A percentile compares a stretch with the other conserved stretches of the same genome.
Evolutionary conservation across 441 rosid species (phyloP).

Genomic region (Pelargonium myrrhifolium): DNA sequence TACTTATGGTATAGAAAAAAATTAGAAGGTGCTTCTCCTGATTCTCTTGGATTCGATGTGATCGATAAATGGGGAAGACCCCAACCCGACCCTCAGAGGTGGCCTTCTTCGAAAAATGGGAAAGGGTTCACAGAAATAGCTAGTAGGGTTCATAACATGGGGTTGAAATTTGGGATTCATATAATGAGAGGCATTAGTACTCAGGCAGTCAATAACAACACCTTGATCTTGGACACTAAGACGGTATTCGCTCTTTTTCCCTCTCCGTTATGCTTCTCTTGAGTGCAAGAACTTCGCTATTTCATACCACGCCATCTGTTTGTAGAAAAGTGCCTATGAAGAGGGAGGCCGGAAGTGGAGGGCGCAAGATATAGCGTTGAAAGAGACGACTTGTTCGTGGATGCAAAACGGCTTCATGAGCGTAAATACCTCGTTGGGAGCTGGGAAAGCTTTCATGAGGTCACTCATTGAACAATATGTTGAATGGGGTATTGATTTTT

Average conservation of each 20-base stretch:
- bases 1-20: conserved; percentile 88
- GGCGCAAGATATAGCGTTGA: conserved; percentile 67
- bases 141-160: conserved; percentile 62
- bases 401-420: conserved; percentile 87
- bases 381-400: conserved; percentile 85
- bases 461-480: conserved; percentile 76
- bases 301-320: background rate
- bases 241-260: conserved; percentile 33
- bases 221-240: conserved; percentile 49
- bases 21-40: conserved; percentile 58
- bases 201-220: conserved; percentile 72
- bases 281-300: background rate
- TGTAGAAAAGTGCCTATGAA: conserved; percentile 53
- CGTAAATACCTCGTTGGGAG: conserved; percentile 57
- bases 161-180: conserved; percentile 92
- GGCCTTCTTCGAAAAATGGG: conserved; percentile 87
- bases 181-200: conserved; percentile 91
- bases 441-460: conserved; percentile 80
- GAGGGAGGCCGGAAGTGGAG: conserved; percentile 64
- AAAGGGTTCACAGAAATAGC: conserved; percentile 79
- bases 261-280: background rate
- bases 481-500: conserved; percentile 89
- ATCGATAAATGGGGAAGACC: conserved; percentile 92
- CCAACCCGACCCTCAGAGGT: conserved; percentile 69
- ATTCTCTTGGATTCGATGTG: conserved; percentile 78